Base-by-base conservation (phyloP, 1,284 basidiomycete species). In the Cryptococcus sp. region DNA sequence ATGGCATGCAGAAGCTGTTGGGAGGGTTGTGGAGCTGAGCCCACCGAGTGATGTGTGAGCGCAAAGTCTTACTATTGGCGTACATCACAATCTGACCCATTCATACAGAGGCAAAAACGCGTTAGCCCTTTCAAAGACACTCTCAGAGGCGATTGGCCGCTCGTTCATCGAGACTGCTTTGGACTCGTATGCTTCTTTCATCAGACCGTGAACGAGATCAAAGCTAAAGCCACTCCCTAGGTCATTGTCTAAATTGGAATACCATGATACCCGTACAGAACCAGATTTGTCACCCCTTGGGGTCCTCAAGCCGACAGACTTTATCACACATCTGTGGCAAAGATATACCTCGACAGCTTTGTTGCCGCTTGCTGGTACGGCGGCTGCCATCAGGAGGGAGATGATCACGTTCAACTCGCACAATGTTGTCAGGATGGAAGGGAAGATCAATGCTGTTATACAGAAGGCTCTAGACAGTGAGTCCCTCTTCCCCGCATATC, bases 271-370 rank as follows among this genome's bases (percentile, higher is more conserved):
- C 17, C 92, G 89, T 72, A 65, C 81, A 16, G 92, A 95, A 73
- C 93, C 93, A 0, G 89, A 84, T 65, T 79, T 97, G n/a, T 83
- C 87, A 49, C 78, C 84, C 2, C 77, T 97, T 1, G 72, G 79
- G 0, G 84, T 90, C 19, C 80, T 99, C 57, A 85, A 83, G 62
- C 82, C 84, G 1, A 86, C 89, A n/a, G 93, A 96, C 76, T 84
- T 96, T 52, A 88, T 96, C 58, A 91, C 89, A 69, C 90, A 96
- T 72, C 83, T 99, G 3, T 98, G 94, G 94, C 96, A 99, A 75
- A 89, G 93, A 75, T 99, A 99, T 77, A 86, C 93, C 65, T 89
- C 89, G 47, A 91, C 91, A 17, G 95, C 94, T 0, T 79, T 99
- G 7, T 82, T 98, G 11, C 95, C 96, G 0, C 83, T 99, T 5